phyloP scores from a whole-genome alignment of 169 alveolate species.

The Condylostoma magnum region DNA sequence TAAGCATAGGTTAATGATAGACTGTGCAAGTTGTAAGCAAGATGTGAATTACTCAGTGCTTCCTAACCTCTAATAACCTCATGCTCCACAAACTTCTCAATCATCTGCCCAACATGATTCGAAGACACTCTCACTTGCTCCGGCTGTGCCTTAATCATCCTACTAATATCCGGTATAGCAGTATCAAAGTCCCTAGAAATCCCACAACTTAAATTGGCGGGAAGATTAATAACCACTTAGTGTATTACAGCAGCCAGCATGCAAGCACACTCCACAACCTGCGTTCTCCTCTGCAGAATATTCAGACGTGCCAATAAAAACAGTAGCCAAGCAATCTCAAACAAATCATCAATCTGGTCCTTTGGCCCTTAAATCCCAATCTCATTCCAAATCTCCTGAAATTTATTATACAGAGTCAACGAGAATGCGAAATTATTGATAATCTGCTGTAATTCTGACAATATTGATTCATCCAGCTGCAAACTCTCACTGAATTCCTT shows the following conservation, averaged over 20 bases:
- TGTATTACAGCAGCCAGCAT: constrained; percentile 18
- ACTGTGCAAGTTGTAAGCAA: constrained; percentile 5
- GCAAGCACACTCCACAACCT: constrained; percentile 28
- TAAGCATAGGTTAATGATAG: neutral
- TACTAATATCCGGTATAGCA: neutral
- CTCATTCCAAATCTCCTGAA: constrained; percentile 4
- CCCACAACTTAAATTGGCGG: neutral
- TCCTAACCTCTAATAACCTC: constrained; percentile 16
- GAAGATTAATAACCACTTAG: neutral
- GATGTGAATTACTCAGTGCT: neutral
- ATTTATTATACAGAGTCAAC: constrained; percentile 23
- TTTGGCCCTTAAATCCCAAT: neutral
- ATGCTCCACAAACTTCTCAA: constrained; percentile 27
- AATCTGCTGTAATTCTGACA: neutral
- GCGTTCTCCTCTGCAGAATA: constrained; percentile 15
- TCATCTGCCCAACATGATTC: constrained; percentile 8
- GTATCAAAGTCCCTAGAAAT: neutral
- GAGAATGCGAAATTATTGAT: constrained; percentile 17
- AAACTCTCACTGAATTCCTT: constrained; percentile 7
- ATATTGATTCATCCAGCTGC: neutral
- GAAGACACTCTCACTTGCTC: constrained; percentile 22
- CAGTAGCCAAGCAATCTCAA: constrained; percentile 2
- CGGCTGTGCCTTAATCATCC: constrained; percentile 6
- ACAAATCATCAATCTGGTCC: neutral
- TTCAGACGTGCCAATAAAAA: constrained; percentile 3